Conservation (phyloP, 2,329 filamentous ascomycete genomes). For the Aspergillus brunneoviolaceus region DNA sequence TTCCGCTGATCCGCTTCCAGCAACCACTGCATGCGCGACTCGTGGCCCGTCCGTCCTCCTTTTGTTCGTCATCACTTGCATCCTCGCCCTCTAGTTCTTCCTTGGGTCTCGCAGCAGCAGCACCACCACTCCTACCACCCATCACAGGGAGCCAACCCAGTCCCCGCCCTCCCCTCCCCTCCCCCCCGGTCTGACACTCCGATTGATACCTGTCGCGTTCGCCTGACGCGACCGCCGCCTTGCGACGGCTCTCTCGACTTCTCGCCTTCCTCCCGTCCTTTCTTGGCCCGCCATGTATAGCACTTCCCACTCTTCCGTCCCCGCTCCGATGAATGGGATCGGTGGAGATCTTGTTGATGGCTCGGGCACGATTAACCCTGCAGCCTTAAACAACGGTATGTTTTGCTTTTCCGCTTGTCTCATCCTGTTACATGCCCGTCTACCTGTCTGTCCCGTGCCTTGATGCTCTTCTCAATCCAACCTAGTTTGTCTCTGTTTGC, state of each 20-base stretch:
- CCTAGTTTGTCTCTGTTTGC: conserved; percentile 9
- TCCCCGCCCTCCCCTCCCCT: conserved; percentile 14
- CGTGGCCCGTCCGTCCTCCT: conserved; percentile 22
- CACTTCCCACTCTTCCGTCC: conserved; percentile 51
- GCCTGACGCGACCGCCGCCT: conserved; percentile 34
- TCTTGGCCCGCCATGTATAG: conserved; percentile 47
- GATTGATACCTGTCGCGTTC: conserved; percentile 24
- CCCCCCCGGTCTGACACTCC: conserved; percentile 14
- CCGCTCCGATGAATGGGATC: conserved; percentile 67
- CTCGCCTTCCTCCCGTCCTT: conserved; percentile 25
- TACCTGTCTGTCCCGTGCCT: background rate
- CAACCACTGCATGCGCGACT: conserved; percentile 33
- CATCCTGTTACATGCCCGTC: background rate
- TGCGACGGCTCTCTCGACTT: conserved; percentile 29
- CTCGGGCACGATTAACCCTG: conserved; percentile 87
- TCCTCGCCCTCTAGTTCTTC: conserved; percentile 16
- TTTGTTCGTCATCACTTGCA: conserved; percentile 22
- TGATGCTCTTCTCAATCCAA: conserved; percentile 6
- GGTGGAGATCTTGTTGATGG: conserved; percentile 60
- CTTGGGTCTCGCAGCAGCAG: conserved; percentile 17
- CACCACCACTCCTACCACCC: background rate
- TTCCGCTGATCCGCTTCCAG: conserved; percentile 31
- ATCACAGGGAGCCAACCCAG: conserved; percentile 12
- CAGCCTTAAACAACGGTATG: conserved; percentile 76
- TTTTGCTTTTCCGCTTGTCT: conserved; percentile 17